Base-by-base conservation (phyloP, 1,139 yeast genomes). In the Zhuliangozyma parablackwelliae region DNA sequence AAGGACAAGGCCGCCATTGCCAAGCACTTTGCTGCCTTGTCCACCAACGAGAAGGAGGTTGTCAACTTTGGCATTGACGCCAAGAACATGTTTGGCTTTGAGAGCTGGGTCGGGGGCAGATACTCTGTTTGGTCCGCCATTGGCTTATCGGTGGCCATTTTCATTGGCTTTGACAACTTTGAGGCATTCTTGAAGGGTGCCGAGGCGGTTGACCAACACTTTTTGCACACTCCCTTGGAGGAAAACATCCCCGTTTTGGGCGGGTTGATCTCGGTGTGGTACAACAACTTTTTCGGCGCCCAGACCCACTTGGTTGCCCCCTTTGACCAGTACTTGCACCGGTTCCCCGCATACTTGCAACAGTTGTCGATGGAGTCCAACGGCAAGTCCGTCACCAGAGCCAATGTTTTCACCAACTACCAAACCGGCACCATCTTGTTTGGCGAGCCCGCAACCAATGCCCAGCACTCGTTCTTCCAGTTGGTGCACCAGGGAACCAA, bases 51-150 rank as follows among this genome's bases (percentile, higher is more conserved):
- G 46, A 71, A 68, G 40, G 97, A 85, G 66, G 98, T 92, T 46
- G 75, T 82, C 54, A 85, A 87, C 69, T 92, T 92, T 57, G 98
- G 98, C 57, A 92, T 92, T 52, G 97, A 92, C 72, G 81, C 96
- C 62, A 84, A 82, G 65, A 92, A 92, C 75, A 92, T 92, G 98
- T 92, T 92, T 69, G 97, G 95, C 44, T 92, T 92, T 58, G 97
- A 89, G 66, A 83, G 73, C 72, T 92, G 98, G 98, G 98, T 92
- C 46, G 98, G 98, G 58, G 98, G 98, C 58, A 84, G 98, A 69
- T 92, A 92, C 80, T 90, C 97, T 21, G 98, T 92, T 43, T 92
- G 98, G 98, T 87, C 96, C 31, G 94, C 98, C 49, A 92, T 92
- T 65, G 98, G 98, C 46, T 80, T 92, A 54, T 87, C 97, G 27